Evolutionary conservation across 208 protist genomes (phyloP).

Genomic region (Giardia duodenalis): DNA sequence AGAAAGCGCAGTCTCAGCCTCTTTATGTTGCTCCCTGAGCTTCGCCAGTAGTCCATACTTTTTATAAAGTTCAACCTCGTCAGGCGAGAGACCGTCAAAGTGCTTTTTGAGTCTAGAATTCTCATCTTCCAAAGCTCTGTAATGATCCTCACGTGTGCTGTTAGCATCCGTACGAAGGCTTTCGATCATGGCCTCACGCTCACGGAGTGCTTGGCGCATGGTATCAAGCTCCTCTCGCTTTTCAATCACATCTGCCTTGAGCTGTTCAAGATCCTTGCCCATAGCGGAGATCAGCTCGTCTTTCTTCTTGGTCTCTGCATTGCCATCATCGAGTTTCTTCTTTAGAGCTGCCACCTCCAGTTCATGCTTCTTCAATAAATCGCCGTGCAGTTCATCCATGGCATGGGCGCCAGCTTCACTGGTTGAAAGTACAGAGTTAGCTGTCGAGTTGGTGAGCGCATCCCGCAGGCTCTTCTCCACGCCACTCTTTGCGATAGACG

Average conservation of each 20-base stretch:
- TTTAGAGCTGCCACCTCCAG: neutral
- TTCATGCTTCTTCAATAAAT: neutral
- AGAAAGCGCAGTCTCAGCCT: neutral
- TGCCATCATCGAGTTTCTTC: neutral
- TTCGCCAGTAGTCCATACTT: neutral
- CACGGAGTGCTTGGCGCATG: neutral
- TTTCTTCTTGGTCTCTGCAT: neutral
- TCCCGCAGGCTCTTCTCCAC: no score
- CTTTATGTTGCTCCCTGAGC: neutral
- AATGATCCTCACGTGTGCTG: neutral
- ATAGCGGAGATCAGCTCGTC: neutral
- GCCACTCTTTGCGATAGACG: neutral
- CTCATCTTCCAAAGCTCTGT: neutral
- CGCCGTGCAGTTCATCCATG: neutral
- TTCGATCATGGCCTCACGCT: neutral
- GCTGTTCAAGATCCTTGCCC: neutral
- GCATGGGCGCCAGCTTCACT: neutral
- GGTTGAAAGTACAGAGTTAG: no score
- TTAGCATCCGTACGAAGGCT: neutral
- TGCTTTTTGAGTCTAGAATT: no score
- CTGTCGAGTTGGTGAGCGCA: no score
- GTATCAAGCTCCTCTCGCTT: neutral
- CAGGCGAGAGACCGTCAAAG: no score
- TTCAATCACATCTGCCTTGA: neutral
- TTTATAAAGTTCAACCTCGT: neutral